Conservation (phyloP, 2,329 filamentous ascomycete genomes). For the Aspergillus glaucus region DNA sequence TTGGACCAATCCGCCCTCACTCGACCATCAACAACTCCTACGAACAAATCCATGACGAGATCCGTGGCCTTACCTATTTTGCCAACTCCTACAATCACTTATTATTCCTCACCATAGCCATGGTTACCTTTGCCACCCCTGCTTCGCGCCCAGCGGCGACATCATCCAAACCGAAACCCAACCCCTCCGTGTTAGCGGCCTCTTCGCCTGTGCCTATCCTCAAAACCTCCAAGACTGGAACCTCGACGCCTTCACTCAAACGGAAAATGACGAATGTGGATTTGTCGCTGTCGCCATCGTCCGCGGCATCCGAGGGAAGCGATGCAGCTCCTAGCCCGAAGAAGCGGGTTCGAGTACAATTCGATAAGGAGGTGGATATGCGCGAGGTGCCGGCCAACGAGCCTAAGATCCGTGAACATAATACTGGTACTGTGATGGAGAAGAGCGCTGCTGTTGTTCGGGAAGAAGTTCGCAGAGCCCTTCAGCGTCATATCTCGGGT, state of each 20-base stretch:
- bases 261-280: conserved; percentile 33
- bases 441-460: conserved; percentile 53
- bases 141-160: conserved; percentile 20
- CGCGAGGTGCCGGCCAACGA: conserved; percentile 22
- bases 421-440: conserved; percentile 26
- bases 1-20: conserved; percentile 8
- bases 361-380: conserved; percentile 34
- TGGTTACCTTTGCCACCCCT: conserved; percentile 29
- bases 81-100: background rate
- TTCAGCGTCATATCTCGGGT: conserved; percentile 46
- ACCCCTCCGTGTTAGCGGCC: conserved; percentile 23
- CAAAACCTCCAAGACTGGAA: conserved; percentile 27
- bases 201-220: conserved; percentile 31
- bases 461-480: conserved; percentile 55
- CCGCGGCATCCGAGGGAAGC: conserved; percentile 20
- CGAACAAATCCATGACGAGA: background rate
- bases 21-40: conserved; percentile 4
- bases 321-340: conserved; percentile 25
- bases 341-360: conserved; percentile 40
- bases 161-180: conserved; percentile 7
- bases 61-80: background rate
- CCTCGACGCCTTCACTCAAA: conserved; percentile 24
- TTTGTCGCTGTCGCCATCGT: conserved; percentile 27
- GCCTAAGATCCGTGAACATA: background rate
- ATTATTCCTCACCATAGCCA: conserved; percentile 9